phyloP scores from a whole-genome alignment of 2,329 filamentous ascomycete species.

The Phialophora chinensis region DNA sequence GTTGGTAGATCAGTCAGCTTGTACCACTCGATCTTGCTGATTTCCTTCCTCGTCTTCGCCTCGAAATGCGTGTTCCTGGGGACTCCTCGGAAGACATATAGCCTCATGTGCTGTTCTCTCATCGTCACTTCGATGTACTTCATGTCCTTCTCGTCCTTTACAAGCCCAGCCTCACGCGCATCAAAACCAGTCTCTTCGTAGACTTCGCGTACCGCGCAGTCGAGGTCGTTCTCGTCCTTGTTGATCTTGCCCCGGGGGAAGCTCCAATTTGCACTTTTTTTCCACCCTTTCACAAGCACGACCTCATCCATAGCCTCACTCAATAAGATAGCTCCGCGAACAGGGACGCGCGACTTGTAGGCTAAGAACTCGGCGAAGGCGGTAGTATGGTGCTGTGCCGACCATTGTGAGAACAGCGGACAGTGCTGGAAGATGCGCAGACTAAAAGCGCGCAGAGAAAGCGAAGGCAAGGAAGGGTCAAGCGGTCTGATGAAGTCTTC shows the following conservation, averaged over 20 bases:
- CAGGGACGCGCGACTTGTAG: conserved; percentile 94
- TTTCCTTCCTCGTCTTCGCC: conserved; percentile 92
- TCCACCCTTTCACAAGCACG: conserved; percentile 95
- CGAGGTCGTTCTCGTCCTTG: conserved; percentile 91
- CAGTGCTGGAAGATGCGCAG: conserved; percentile 93
- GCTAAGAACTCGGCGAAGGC: conserved; percentile 91
- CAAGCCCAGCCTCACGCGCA: conserved; percentile 74
- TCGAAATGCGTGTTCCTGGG: conserved; percentile 87
- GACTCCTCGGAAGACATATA: conserved; percentile 90
- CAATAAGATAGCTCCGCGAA: conserved; percentile 90
- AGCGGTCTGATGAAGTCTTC: conserved; percentile 97
- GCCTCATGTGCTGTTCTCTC: conserved; percentile 87
- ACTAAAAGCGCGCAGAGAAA: conserved; percentile 84
- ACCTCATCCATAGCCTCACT: conserved; percentile 94
- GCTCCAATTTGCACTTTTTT: conserved; percentile 94
- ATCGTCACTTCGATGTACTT: conserved; percentile 89
- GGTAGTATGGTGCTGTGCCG: conserved; percentile 74
- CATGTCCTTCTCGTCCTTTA: conserved; percentile 72
- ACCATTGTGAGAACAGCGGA: conserved; percentile 81
- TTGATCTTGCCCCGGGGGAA: conserved; percentile 98
- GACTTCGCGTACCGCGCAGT: conserved; percentile 91
- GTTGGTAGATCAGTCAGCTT: conserved; percentile 85
- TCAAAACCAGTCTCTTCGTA: conserved; percentile 97
- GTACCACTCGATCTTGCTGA: conserved; percentile 97
- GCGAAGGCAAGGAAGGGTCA: conserved; percentile 81